Base-by-base conservation (phyloP, 495 filamentous ascomycete species). In the Neurospora pannonica region DNA sequence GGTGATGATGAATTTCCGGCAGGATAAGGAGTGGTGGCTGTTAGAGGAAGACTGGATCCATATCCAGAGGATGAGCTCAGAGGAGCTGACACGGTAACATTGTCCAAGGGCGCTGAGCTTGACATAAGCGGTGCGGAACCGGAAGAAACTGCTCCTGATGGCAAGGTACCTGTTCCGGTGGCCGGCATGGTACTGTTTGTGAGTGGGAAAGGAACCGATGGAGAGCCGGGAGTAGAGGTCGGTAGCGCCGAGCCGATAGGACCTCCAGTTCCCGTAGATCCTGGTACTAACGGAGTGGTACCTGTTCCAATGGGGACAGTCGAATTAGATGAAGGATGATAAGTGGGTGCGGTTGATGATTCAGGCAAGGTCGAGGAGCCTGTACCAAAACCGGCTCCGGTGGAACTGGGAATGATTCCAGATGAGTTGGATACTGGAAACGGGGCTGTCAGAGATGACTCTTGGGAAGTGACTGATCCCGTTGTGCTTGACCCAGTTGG, bases 141-240 rank as follows among this genome's bases (percentile, higher is more conserved):
- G 34, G 75, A 70, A 39, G 71, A 24, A 7, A 36, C 19, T 13
- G 73, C 72, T n/a, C 71, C 73, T 8, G 74, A 10, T 19, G 60
- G 5, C 37, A 72, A 72, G 38, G 76, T 79, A 19, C 75, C 74
- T 10, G 72, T 46, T 31, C 67, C 71, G 15, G 72, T 38, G 24
- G 70, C 38, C 15, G 62, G n/a, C 42, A 11, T 24, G 3, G 76
- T 74, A 21, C 71, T 72, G 70, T 76, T 76, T 34, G 69, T 76
- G 17, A 76, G n/a, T 28, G 75, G 75, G 38, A 74, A 76, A 6
- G 75, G 72, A 13, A 38, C 75, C 7, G 48, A 70, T 19, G 70
- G 73, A 4, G 37, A 73, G 5, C 60, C 28, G 24, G 31, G 40
- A 48, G 54, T 31, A 37, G 74, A 62, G 40, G 40, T 71, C 10